Conservation (phyloP, 352 stramenopile genomes). For the Globisporangium heterothallicum region DNA sequence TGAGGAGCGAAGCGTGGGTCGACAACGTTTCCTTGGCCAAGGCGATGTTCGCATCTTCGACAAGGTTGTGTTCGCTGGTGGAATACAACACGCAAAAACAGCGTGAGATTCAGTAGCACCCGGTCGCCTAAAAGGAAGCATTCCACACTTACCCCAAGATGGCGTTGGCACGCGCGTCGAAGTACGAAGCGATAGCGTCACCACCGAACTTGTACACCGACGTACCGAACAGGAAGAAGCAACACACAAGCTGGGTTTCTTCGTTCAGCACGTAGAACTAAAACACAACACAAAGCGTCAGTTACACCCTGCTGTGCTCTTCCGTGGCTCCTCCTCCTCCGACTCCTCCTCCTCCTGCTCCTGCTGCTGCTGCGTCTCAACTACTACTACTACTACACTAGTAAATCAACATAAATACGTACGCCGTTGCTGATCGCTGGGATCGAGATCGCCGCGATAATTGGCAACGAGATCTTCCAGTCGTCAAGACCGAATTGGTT, state of each 20-base stretch:
- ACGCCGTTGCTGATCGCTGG: slow-evolving; percentile 79
- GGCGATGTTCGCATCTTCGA: slow-evolving; percentile 79
- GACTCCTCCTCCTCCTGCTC: too few relatives aligned
- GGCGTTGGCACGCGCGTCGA: slow-evolving; percentile 64
- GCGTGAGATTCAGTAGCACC: not conserved
- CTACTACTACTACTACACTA: too few relatives aligned
- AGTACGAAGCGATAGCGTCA: slow-evolving; percentile 80
- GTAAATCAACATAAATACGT: slow-evolving; percentile 10
- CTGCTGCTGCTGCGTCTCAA: too few relatives aligned
- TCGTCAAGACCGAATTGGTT: slow-evolving; percentile 67
- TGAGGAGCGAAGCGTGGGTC: slow-evolving; percentile 77
- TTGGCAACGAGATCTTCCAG: slow-evolving; percentile 80
- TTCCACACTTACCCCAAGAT: slow-evolving; percentile 54
- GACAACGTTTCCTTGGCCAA: slow-evolving; percentile 80
- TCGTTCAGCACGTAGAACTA: slow-evolving; percentile 85
- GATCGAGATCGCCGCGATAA: slow-evolving; percentile 67
- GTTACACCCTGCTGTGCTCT: too few relatives aligned
- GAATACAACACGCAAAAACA: slow-evolving; percentile 2
- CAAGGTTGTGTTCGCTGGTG: slow-evolving; percentile 74
- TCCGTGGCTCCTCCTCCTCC: too few relatives aligned
- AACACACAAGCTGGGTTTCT: slow-evolving; percentile 78
- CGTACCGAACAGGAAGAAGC: slow-evolving; percentile 83
- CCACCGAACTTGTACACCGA: slow-evolving; percentile 85
- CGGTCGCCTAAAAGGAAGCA: too few relatives aligned
- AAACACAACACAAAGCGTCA: slow-evolving; percentile 4